These are phyloP conservation scores for Heimioporus sp. DNA, from an alignment of 768 basidiomycete genomes.

Conservation along the genomic window DNA sequence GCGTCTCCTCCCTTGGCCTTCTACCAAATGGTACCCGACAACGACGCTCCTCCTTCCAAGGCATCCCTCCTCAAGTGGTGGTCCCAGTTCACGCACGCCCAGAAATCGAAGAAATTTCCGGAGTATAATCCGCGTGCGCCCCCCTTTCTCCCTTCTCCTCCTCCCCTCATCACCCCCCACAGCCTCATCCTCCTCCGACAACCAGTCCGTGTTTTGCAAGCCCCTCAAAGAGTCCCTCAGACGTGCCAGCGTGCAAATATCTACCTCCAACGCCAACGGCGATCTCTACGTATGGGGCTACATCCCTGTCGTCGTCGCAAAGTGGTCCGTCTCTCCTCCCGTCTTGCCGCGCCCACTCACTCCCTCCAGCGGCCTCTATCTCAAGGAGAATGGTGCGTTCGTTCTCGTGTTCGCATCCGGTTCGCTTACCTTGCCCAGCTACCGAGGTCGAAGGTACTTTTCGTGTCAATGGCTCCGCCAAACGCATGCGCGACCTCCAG, in stretches of 20 bases:
- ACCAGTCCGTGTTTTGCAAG: constrained; percentile 75
- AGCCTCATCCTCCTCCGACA: constrained; percentile 28
- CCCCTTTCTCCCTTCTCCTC: background rate
- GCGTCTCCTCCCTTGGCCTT: background rate
- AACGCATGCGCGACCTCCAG: constrained; percentile 95
- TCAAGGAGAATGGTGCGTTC: constrained; percentile 84
- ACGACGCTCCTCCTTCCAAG: constrained; percentile 40
- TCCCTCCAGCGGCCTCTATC: constrained; percentile 71
- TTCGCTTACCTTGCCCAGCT: constrained; percentile 39
- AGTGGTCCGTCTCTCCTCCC: constrained; percentile 63
- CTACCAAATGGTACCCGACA: constrained; percentile 29
- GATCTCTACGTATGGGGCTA: constrained; percentile 90
- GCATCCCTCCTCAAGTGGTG: constrained; percentile 80
- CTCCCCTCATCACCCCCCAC: constrained; percentile 1
- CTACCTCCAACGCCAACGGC: constrained; percentile 79
- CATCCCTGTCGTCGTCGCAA: constrained; percentile 96
- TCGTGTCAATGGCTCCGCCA: constrained; percentile 92
- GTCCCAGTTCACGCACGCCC: constrained; percentile 68
- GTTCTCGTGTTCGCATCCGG: background rate
- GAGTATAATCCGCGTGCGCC: constrained; percentile 42
- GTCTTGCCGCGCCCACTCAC: constrained; percentile 1
- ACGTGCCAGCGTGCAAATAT: constrained; percentile 92
- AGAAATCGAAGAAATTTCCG: constrained; percentile 57
- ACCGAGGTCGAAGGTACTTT: constrained; percentile 94
- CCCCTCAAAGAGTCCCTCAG: constrained; percentile 80